These are phyloP conservation scores for Neurospora pannonica DNA, from an alignment of 495 filamentous ascomycete species.

Conservation along the genomic window DNA sequence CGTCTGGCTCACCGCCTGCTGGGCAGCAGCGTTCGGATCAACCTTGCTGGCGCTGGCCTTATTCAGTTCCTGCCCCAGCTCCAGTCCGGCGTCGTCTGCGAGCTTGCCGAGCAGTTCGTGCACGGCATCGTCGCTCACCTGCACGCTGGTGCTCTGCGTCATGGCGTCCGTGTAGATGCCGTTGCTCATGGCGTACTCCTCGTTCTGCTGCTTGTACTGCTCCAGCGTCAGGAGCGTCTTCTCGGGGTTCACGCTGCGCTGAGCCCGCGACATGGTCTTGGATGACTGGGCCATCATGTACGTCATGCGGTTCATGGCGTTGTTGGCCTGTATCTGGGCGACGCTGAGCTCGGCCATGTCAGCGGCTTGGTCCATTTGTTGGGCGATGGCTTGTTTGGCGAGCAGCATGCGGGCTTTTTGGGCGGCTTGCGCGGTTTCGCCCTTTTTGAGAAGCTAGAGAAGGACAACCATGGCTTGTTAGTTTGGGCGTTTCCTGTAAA, in stretches of 20 bases:
- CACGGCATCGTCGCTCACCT: constrained; percentile 74
- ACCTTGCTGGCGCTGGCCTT: constrained; percentile 45
- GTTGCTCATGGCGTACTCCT: constrained; percentile 73
- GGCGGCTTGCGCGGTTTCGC: constrained; percentile 73
- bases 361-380: constrained; percentile 45
- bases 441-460: constrained; percentile 52
- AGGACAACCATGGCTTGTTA: not conserved
- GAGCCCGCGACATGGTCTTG: constrained; percentile 49
- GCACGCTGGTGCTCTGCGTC: constrained; percentile 59
- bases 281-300: constrained; percentile 42
- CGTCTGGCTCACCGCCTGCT: constrained; percentile 13
- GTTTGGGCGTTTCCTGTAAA: not conserved
- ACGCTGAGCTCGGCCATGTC: constrained; percentile 44
- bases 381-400: constrained; percentile 43
- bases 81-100: constrained; percentile 73
- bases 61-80: constrained; percentile 62
- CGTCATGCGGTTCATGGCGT: constrained; percentile 47
- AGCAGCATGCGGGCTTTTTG: constrained; percentile 62
- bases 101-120: constrained; percentile 71
- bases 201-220: constrained; percentile 73
- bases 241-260: constrained; percentile 70
- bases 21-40: constrained; percentile 23
- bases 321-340: constrained; percentile 46
- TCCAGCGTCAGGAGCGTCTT: constrained; percentile 57
- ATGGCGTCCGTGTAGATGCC: constrained; percentile 81